These are phyloP conservation scores for Fusarium devonianum DNA, from an alignment of 2,329 filamentous ascomycete species.

Conservation along the genomic window DNA sequence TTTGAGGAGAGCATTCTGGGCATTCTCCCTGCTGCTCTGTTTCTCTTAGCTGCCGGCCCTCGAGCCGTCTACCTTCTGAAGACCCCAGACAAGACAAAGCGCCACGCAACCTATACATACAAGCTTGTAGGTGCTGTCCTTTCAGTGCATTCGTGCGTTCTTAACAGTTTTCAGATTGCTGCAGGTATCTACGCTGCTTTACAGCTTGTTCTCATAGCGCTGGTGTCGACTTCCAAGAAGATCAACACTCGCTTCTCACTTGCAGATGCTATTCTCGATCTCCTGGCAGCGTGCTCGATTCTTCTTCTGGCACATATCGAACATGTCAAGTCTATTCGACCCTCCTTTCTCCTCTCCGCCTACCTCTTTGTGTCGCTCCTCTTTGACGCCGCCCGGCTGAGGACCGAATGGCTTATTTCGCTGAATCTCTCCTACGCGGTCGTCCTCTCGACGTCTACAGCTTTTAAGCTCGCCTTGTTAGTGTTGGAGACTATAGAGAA, in stretches of 20 bases:
- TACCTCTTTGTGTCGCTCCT: slow-evolving; percentile 44
- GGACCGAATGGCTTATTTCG: slow-evolving; percentile 45
- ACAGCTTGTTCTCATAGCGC: slow-evolving; percentile 38
- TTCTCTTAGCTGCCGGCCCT: slow-evolving; percentile 35
- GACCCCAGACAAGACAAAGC: slow-evolving; percentile 36
- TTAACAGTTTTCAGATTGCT: slow-evolving; percentile 28
- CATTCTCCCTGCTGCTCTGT: slow-evolving; percentile 36
- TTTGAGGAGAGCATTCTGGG: slow-evolving; percentile 44
- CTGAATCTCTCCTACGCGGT: slow-evolving; percentile 37
- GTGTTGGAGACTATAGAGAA: slow-evolving; percentile 45
- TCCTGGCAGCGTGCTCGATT: slow-evolving; percentile 40
- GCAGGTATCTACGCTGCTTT: slow-evolving; percentile 36
- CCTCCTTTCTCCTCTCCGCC: slow-evolving; percentile 42
- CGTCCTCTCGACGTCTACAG: slow-evolving; percentile 33
- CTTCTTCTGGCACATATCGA: slow-evolving; percentile 43
- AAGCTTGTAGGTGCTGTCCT: slow-evolving; percentile 34
- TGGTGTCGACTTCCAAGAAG: slow-evolving; percentile 37
- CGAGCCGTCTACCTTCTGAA: slow-evolving; percentile 38
- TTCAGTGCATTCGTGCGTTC: neutral
- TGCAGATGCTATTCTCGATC: slow-evolving; percentile 40
- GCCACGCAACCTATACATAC: slow-evolving; percentile 37
- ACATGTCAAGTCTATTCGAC: slow-evolving; percentile 46
- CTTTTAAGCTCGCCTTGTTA: slow-evolving; percentile 39
- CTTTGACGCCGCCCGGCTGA: slow-evolving; percentile 45
- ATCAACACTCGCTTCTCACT: slow-evolving; percentile 42